Base-by-base conservation (phyloP, 2,329 filamentous ascomycete genomes). In the Stachybotrys chlorohalonatus region DNA sequence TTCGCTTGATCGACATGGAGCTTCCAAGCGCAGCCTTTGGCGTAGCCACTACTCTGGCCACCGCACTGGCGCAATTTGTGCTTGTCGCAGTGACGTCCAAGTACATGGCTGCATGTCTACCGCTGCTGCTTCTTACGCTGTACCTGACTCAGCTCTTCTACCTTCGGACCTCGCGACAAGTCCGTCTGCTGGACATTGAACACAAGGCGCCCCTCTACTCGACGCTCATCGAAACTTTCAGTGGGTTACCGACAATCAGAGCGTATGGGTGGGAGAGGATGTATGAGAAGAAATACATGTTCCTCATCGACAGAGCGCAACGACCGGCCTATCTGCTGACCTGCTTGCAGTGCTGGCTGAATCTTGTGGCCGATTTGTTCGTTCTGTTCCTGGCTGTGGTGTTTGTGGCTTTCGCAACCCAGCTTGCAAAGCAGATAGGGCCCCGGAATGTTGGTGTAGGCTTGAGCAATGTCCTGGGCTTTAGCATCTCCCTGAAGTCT, bases 271-370 rank as follows among this genome's bases (percentile, higher is more conserved):
- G 78, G 78, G 63, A 69, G 32, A 56, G 60, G 11, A 62, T 66
- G 3, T 68, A 71, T 53, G 66, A 74, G 15, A 60, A 73, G 31
- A 72, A 72, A 56, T 81, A 80, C 54, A 64, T 75, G 15, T 57
- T 60, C 5, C 69, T 80, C 0, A 66, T 85, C 1, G 78, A 84
- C 56, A 66, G 66, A 6, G 81, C 81, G 0, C 82, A 85, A 59
- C 66, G 70, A 24, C 81, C 82, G 0, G 80, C 77, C 52, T 85
- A 85, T 59, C 70, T 83, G 0, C 70, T 84, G 6, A 78, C 73
- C 54, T 75, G 76, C 46, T 73, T 83, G 4, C 83, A 85, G 61
- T 72, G 78, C 42, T 85, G 82, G 81, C 67, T 83, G 0, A 73
- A 69, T 0, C 64, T 83, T 1, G 75, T 79, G 0, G 62, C 83